phyloP scores from a whole-genome alignment of 192 early-diverging fungal genomes.

The Podochytrium sp. region DNA sequence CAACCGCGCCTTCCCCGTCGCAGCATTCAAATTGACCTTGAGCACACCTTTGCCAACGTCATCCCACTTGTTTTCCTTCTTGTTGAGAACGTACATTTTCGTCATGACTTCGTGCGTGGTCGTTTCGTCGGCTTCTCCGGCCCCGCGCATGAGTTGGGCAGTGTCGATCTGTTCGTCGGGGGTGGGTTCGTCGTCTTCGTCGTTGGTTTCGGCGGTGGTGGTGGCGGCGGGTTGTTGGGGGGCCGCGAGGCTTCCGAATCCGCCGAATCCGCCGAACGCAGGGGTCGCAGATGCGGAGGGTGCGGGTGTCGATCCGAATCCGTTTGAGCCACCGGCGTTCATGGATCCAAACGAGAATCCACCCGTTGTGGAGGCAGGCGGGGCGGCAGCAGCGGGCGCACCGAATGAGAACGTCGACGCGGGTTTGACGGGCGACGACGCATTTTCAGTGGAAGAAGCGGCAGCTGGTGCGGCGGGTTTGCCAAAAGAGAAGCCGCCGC shows the following conservation, averaged over 20 bases:
- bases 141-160: constrained; percentile 43
- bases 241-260: constrained; percentile 1
- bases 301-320: constrained; percentile 1
- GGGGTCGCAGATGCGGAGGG: constrained; percentile 7
- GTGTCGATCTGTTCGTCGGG: constrained; percentile 38
- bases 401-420: not conserved
- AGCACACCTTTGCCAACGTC: constrained; percentile 42
- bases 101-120: constrained; percentile 31
- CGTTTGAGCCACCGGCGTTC: no score
- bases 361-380: not conserved
- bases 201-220: not conserved
- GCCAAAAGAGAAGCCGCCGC: constrained; percentile 5
- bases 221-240: not conserved
- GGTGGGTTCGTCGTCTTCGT: constrained; percentile 41
- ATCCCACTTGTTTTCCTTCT: constrained; percentile 30
- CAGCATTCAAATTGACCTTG: constrained; percentile 42
- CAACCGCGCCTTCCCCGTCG: constrained; percentile 39
- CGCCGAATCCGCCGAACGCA: constrained; percentile 29
- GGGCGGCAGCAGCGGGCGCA: not conserved
- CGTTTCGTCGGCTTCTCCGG: constrained; percentile 48
- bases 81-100: constrained; percentile 24
- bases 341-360: not conserved
- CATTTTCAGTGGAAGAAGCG: not conserved
- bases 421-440: not conserved
- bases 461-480: constrained; percentile 1